Conservation (phyloP, 164 flowering plant species). For the Brasenia schreberi region DNA sequence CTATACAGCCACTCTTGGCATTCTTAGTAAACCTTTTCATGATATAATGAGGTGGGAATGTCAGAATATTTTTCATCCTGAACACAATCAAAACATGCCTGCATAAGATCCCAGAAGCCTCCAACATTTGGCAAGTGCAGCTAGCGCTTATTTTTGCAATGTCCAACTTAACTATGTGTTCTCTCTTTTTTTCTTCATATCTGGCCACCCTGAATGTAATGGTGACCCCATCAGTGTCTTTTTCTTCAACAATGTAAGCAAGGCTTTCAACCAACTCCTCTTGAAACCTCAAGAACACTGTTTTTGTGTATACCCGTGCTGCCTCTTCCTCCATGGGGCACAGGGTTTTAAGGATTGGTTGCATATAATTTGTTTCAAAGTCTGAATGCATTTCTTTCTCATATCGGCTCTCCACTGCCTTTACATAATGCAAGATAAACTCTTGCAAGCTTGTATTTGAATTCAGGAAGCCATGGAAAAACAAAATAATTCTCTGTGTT, state of each 20-base stretch:
- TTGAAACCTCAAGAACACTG: constrained; percentile 6
- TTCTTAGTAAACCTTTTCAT: constrained; percentile 11
- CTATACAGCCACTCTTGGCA: constrained; percentile 8
- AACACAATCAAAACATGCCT: constrained; percentile 9
- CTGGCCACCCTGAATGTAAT: constrained; percentile 1
- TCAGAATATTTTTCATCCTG: constrained; percentile 1
- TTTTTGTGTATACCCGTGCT: constrained; percentile 5
- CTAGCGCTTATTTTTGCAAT: constrained; percentile 4
- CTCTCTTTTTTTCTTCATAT: constrained; percentile 4
- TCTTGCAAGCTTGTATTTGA: constrained; percentile 2
- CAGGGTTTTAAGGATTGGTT: constrained; percentile 5
- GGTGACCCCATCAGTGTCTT: constrained; percentile 23
- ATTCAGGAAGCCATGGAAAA: constrained; percentile 5
- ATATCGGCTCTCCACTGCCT: constrained; percentile 2
- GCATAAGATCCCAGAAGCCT: constrained; percentile 6
- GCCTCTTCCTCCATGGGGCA: constrained; percentile 8
- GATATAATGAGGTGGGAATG: constrained; percentile 11
- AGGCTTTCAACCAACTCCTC: constrained; percentile 7
- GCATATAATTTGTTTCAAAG: constrained; percentile 2
- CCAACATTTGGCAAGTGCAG: constrained; percentile 10
- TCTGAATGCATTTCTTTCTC: constrained; percentile 6
- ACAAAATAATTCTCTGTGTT: constrained; percentile 2
- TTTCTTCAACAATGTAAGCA: constrained; percentile 2
- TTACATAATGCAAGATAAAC: constrained; percentile 5
- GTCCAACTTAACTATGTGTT: constrained; percentile 5